Conservation (phyloP, 2,329 filamentous ascomycete genomes). For the Phialophora expanda region DNA sequence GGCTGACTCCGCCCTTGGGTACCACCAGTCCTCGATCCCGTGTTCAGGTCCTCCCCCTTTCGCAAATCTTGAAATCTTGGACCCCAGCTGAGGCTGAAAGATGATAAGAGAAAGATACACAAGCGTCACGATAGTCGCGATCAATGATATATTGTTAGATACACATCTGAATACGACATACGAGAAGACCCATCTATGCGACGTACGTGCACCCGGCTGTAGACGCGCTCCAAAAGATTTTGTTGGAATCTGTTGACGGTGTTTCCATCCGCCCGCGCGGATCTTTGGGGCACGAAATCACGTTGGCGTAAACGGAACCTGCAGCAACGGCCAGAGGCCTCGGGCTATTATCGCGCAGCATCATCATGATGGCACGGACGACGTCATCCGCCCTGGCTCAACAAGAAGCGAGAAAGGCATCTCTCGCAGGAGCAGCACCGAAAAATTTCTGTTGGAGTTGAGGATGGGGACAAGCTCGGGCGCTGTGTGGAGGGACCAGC, state of each 20-base stretch:
- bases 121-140: constrained; percentile 22
- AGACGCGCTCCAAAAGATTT: constrained; percentile 4
- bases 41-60: constrained; percentile 19
- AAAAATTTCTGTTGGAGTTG: constrained; percentile 32
- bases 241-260: constrained; percentile 13
- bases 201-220: constrained; percentile 3
- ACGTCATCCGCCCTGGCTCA: constrained; percentile 26
- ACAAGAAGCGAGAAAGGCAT: constrained; percentile 18
- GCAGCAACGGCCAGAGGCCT: constrained; percentile 9
- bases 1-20: constrained; percentile 30
- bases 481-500: constrained; percentile 19
- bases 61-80: constrained; percentile 6
- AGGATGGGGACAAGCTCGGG: constrained; percentile 21
- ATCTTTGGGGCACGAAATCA: constrained; percentile 18
- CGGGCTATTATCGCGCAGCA: constrained; percentile 20
- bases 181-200: constrained; percentile 20
- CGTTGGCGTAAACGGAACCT: not conserved
- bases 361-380: constrained; percentile 14
- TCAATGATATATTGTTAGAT: constrained; percentile 15
- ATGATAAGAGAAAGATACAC: constrained; percentile 21
- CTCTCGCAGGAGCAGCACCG: constrained; percentile 5
- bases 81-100: constrained; percentile 31
- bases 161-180: constrained; percentile 24
- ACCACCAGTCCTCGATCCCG: constrained; percentile 23
- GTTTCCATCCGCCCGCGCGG: constrained; percentile 26